A percentile compares a stretch with the other conserved stretches of the same genome.
phyloP scores from a whole-genome alignment of 2,329 filamentous ascomycete species.

The Penicillium sp. region DNA sequence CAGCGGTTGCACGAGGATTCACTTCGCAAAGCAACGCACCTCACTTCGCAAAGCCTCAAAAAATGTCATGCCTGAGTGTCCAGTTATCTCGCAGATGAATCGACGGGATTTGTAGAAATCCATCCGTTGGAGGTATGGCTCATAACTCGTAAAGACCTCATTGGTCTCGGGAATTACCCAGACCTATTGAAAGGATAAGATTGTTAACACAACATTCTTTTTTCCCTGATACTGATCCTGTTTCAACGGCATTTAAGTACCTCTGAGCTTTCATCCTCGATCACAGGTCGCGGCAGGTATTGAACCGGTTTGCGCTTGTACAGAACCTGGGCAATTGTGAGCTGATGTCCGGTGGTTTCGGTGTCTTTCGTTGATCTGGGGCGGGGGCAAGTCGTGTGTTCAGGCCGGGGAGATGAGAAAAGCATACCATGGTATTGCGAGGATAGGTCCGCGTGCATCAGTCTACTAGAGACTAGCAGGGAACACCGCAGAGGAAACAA shows the following conservation, averaged over 20 bases:
- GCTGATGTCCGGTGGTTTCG: conserved; percentile 7
- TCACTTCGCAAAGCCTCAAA: conserved; percentile 90
- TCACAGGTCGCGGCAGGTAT: conserved; percentile 63
- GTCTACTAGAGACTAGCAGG: conserved; percentile 21
- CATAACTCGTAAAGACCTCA: conserved; percentile 83
- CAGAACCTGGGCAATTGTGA: conserved; percentile 60
- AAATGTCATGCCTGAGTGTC: conserved; percentile 83
- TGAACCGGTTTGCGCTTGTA: conserved; percentile 95
- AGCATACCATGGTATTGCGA: conserved; percentile 29
- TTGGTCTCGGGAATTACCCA: conserved; percentile 88
- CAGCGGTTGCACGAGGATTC: not conserved
- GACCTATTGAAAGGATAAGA: conserved; percentile 51
- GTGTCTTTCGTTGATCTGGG: not conserved
- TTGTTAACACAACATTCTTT: conserved; percentile 9
- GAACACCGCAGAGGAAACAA: conserved; percentile 11
- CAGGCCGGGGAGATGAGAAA: not conserved
- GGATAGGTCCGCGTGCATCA: conserved; percentile 16
- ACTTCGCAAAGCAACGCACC: conserved; percentile 49
- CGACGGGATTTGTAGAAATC: conserved; percentile 91
- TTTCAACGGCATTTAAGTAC: conserved; percentile 42
- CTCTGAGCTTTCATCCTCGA: conserved; percentile 77
- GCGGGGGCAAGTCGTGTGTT: not conserved
- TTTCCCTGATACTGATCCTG: not conserved
- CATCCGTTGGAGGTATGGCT: conserved; percentile 76
- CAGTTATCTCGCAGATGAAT: conserved; percentile 94